A percentile compares a stretch with the other conserved stretches of the same genome.
phyloP scores from a whole-genome alignment of 2,329 filamentous ascomycete genomes.

The Aotearoamyces nothofagi region DNA sequence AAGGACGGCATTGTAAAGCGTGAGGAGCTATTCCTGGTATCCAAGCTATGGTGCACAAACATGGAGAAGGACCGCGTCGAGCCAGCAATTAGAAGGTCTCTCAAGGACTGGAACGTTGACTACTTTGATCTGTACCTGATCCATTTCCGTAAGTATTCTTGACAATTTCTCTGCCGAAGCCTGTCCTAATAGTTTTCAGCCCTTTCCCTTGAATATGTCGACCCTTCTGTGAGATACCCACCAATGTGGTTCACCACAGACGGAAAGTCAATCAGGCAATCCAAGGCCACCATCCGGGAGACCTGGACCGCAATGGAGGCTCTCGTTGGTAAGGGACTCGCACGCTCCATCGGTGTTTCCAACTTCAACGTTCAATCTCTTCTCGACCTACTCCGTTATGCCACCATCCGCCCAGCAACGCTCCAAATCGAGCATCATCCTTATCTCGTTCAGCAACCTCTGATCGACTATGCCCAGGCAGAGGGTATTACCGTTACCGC shows the following conservation, averaged over 20 bases:
- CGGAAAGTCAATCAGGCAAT: background rate
- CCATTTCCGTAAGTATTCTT: too few relatives aligned
- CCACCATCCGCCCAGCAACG: conserved; percentile 51
- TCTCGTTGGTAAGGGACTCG: conserved; percentile 51
- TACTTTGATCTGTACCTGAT: conserved; percentile 22
- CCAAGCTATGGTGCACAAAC: conserved; percentile 82
- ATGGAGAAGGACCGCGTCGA: conserved; percentile 14
- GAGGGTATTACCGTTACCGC: conserved; percentile 44
- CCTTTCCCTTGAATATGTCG: background rate
- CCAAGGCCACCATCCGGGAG: conserved; percentile 38
- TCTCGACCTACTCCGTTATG: conserved; percentile 65
- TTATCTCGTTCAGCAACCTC: conserved; percentile 59
- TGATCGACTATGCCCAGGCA: conserved; percentile 44
- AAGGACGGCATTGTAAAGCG: too few relatives aligned
- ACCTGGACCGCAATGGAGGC: conserved; percentile 70
- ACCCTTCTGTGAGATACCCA: conserved; percentile 2
- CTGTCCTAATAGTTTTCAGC: too few relatives aligned
- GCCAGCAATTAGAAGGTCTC: conserved; percentile 11
- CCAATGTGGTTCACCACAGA: background rate
- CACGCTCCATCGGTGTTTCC: conserved; percentile 60
- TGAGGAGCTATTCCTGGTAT: conserved; percentile 75
- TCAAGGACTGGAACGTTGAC: conserved; percentile 18
- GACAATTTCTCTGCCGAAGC: too few relatives aligned
- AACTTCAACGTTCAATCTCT: conserved; percentile 67
- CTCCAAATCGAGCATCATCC: conserved; percentile 84